Evolutionary conservation across 1,284 basidiomycete genomes (phyloP), one percentile per base, ranked within the genome.

Genomic region (Ceratobasidium theobromae): DNA sequence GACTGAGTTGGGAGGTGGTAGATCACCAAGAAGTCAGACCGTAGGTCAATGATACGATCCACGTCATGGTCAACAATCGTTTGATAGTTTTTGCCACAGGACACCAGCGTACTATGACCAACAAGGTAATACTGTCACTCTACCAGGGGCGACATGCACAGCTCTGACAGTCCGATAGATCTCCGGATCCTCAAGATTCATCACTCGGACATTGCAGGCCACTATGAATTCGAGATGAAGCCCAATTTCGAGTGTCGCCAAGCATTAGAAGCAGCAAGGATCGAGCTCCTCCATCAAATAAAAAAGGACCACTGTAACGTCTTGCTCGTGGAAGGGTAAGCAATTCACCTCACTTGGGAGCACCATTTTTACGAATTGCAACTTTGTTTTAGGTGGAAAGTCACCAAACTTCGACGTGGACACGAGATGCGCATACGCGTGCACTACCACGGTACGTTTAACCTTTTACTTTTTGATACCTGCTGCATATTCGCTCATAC

Each of bases 1-100:
- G 60, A 52, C 57, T 35, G 14, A 30, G 25, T 49, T 64, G 60
- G 60, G 60, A 64, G 48, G 60, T 64, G 33, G 60, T 64, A 48
- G 60, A 64, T 64, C 60, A 64, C 49, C 52, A 64, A 28, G 60
- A 64, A 49, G 60, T 64, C 49, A 53, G 53, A 49, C 60, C 60
- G 60, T 64, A 52, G 27, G 52, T 38, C 25, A 5, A n/a, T n/a
- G n/a, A 28, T 40, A 3, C 35, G 40, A 4, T 40, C 35, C 25
- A 43, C 21, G 30, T 52, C 14, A 35, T 12, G 12, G 21, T 4
- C 2, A 3, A 25, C 38, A 35, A n/a, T 38, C 18, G 38, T 21
- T 30, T 3, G 6, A 21, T 18, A 3, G n/a, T n/a, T n/a, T n/a
- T n/a, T n/a, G n/a, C n/a, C 12, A 38, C 28, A 64, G 60, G 28